A percentile compares a stretch with the other conserved stretches of the same genome.
Conservation (phyloP, 2,329 filamentous ascomycete genomes). For the Dothideomycetes sp. region DNA sequence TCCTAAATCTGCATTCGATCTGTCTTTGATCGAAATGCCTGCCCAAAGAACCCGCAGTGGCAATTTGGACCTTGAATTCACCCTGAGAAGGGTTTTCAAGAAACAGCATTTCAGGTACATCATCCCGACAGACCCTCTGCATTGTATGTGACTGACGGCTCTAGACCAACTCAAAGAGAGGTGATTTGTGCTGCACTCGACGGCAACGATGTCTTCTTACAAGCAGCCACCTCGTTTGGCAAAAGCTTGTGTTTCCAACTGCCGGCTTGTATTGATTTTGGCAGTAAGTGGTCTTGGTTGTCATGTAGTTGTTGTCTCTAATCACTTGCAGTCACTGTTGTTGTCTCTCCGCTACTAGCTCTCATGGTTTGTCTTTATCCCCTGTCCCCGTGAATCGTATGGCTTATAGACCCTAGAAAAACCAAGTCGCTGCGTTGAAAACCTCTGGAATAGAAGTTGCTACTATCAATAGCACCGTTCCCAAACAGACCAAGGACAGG, state of each 20-base stretch:
- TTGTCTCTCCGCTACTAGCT: conserved; percentile 79
- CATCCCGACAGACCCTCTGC: no score
- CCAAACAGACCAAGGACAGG: conserved; percentile 51
- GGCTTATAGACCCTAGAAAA: conserved; percentile 45
- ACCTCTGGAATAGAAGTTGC: conserved; percentile 68
- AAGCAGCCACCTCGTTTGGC: conserved; percentile 74
- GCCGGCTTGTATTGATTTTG: conserved; percentile 56
- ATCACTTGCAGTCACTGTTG: conserved; percentile 61
- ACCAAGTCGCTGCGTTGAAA: conserved; percentile 76
- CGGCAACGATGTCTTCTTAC: conserved; percentile 84
- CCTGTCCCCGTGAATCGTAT: background rate
- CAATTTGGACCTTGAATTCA: conserved; percentile 27
- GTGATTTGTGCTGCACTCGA: conserved; percentile 75
- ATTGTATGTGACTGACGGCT: conserved; percentile 2
- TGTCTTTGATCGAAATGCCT: no score
- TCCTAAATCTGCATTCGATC: no score
- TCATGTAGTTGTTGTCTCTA: background rate
- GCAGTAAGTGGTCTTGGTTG: conserved; percentile 50
- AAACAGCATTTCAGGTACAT: conserved; percentile 26
- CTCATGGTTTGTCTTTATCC: conserved; percentile 63
- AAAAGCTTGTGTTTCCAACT: conserved; percentile 37
- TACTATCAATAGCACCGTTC: conserved; percentile 78
- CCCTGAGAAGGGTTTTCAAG: conserved; percentile 28
- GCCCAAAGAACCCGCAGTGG: conserved; percentile 3
- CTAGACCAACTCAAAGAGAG: conserved; percentile 73